Evolutionary conservation across 1,284 basidiomycete species (phyloP), one percentile per base, ranked within the genome.

Genomic region (Somion occarium): DNA sequence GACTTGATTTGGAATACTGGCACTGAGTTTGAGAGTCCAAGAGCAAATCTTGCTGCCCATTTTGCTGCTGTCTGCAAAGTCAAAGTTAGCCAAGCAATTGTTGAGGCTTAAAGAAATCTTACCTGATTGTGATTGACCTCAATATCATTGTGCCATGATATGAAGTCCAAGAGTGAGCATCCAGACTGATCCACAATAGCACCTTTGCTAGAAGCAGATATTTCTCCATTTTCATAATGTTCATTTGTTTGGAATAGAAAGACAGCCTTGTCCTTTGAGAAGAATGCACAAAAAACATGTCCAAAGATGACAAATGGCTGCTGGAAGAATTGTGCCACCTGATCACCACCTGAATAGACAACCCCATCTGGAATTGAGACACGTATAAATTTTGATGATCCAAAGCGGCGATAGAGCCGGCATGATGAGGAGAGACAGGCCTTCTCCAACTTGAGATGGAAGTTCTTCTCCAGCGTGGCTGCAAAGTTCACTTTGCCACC

Each of bases 231-330:
- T 25, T 56, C 58, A 26, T 22, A 47, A 7, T 34, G 30, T 42
- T 74, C 72, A 38, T 70, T 61, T 0, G 72, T 73, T 20, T 64
- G 59, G 49, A 72, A 62, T 1, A 74, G 53, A 44, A 71, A 68
- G 0, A 71, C 68, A 7, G 59, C 61, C n/a, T 52, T 49, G 5
- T 68, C 66, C 24, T 73, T 72, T 27, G 66, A 64, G 54, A 59
- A 70, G 53, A 73, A 74, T 0, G 72, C 65, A 1, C 72, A 66
- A 49, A 67, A 76, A 0, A 76, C 69, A 2, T 55, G 56, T 1
- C 56, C 57, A 23, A 60, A 62, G 18, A 76, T 53, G 22, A 75
- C 46, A 22, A 75, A 65, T 1, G 73, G 73, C 9, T 61, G 55
- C 12, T 54, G 38, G 44, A 73, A 66, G 38, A 65, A 69, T 0